A percentile compares a stretch with the other conserved stretches of the same genome.
phyloP scores from a whole-genome alignment of 176 grass and related monocot species.

The Avena eriantha region DNA sequence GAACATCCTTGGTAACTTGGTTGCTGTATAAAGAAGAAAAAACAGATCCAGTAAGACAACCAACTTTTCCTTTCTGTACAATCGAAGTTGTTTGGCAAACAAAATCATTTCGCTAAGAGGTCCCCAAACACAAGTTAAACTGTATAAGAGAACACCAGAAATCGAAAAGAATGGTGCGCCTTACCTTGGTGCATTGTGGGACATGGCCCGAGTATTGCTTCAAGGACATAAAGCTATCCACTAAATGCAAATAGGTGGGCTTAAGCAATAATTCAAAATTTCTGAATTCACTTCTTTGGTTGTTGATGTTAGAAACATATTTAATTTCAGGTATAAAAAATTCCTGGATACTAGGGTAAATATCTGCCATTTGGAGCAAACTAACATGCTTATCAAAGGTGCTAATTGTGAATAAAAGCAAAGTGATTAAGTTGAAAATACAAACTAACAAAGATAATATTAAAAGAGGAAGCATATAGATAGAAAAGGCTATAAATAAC shows the following conservation, averaged over 20 bases:
- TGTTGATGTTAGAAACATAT: neutral
- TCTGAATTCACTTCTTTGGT: neutral
- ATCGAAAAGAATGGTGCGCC: slow-evolving; percentile 23
- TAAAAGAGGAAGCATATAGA: neutral
- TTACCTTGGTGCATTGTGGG: neutral
- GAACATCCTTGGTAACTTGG: slow-evolving; percentile 40
- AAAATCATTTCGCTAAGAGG: neutral
- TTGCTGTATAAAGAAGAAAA: slow-evolving; percentile 38
- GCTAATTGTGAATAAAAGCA: slow-evolving; percentile 21
- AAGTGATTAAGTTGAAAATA: neutral
- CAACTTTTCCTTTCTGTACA: neutral
- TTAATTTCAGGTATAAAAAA: slow-evolving; percentile 22
- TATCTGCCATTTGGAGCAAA: slow-evolving; percentile 1
- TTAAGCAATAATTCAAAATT: slow-evolving; percentile 16
- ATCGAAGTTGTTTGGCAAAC: neutral
- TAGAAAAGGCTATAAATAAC: neutral
- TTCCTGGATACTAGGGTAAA: neutral
- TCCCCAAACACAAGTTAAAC: neutral
- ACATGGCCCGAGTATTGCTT: neutral
- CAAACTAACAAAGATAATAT: neutral
- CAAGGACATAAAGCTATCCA: slow-evolving; percentile 4
- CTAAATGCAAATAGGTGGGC: slow-evolving; percentile 23
- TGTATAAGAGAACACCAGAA: slow-evolving; percentile 1
- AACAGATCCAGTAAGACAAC: neutral
- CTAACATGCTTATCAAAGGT: slow-evolving; percentile 17